Base-by-base conservation (phyloP, 768 basidiomycete species). In the Termitomyces bulborhizus region DNA sequence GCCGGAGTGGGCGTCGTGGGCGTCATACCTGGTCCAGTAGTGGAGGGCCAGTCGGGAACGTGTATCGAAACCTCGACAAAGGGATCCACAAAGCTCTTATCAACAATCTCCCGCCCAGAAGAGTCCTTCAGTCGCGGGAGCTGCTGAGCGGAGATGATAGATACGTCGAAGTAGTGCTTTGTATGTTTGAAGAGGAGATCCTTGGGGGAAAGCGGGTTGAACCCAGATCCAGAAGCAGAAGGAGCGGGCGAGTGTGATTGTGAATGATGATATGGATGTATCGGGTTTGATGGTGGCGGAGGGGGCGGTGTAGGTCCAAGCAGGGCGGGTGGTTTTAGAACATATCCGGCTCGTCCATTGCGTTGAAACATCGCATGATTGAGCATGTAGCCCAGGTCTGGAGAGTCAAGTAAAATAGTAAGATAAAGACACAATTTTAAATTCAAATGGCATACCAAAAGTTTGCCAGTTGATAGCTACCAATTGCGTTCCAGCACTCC, bases 381-480 rank as follows among this genome's bases (percentile, higher is more conserved):
- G 66, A 98, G 90, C 77, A 91, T 85, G 64, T 87, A 89, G 1
- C 93, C 95, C 50, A 92, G 68, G 69, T 98, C 95, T 93, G 8
- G 24, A 50, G 47, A 56, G 4, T 50, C 7, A n/a, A 42, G 51
- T 45, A 21, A 46, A 8, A 31, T 3, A 9, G 27, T 13, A 31
- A 46, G 13, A 31, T 3, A 9, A 31, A 15, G 18, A 39, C 4
- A 32, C 8, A 44, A 43, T n/a, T 32, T 46, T 29, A 21, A 11
- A 24, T 29, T 15, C 11, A 2, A 26, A 54, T 31, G 26, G 75
- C 84, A 47, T 63, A 94, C 93, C 93, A 62, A 84, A 86, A 0
- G 95, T 98, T 69, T 99, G 97, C 90, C 94, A 97, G 68, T 99
- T 99, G 56, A 99, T 79, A 4, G 97, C 93, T 0, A 96, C 93